A percentile compares a stretch with the other conserved stretches of the same genome.
These are phyloP conservation scores for Fusarium virguliforme DNA, from an alignment of 2,329 filamentous ascomycete species.

Conservation along the genomic window DNA sequence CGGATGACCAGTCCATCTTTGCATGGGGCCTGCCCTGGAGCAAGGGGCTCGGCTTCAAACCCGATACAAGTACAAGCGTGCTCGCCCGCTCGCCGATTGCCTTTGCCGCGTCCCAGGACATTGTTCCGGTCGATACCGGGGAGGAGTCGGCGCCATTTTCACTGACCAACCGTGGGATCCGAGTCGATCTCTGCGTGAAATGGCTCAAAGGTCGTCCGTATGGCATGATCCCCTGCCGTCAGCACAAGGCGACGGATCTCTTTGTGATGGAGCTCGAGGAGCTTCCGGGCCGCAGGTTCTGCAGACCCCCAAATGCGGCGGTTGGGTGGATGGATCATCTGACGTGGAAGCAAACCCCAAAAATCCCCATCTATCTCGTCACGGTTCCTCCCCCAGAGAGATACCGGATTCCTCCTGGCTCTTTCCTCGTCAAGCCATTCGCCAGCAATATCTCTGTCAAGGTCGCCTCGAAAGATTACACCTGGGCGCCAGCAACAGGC, in stretches of 20 bases:
- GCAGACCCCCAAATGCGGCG: rapidly evolving
- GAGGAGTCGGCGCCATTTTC: neutral
- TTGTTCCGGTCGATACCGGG: neutral
- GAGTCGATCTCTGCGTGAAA: neutral
- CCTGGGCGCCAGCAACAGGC: neutral
- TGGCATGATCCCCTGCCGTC: neutral
- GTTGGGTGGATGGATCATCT: neutral
- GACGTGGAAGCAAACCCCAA: neutral
- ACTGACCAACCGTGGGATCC: neutral
- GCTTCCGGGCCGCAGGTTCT: neutral
- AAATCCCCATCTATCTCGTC: neutral
- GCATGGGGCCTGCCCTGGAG: neutral
- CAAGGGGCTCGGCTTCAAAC: too few species aligned
- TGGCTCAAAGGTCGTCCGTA: neutral
- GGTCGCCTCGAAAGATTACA: neutral
- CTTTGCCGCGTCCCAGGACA: neutral
- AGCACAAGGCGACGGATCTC: neutral
- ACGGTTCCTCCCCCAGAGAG: neutral
- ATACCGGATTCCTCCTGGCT: neutral
- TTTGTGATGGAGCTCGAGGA: neutral
- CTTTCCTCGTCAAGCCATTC: neutral
- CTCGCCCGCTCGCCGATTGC: neutral
- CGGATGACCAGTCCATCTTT: neutral
- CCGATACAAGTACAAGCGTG: neutral
- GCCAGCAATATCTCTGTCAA: neutral